Base-by-base conservation (phyloP, 768 basidiomycete genomes). In the Leccinum disarticulatum region DNA sequence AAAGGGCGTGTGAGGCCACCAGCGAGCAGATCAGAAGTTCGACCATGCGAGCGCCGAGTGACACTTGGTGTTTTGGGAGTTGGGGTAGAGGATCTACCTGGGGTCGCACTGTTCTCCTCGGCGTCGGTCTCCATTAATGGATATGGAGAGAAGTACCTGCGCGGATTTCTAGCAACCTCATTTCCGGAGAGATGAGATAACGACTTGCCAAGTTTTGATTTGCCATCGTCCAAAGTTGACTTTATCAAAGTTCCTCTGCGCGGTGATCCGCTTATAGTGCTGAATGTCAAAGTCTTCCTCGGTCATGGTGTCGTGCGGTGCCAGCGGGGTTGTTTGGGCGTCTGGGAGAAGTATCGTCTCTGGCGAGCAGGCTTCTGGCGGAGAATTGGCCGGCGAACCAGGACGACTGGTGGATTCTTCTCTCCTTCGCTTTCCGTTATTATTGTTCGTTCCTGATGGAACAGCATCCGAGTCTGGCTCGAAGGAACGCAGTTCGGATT, bases 111-210 rank as follows among this genome's bases (percentile, higher is more conserved):
- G 22, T 68, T 70, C 28, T 87, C 87, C 52, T 87, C 83, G 55
- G 77, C 70, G 61, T 93, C 90, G 8, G 79, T 74, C 65, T 93
- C 91, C 19, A 80, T 79, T 27, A 90, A 74, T 15, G 95, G 94
- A 72, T 95, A 96, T 1, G 95, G 95, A 3, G 95, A 97, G 71
- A 90, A 94, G 76, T 95, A 95, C 91, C 94, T 95, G 62, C 5
- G 46, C 19, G 49, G 11, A 50, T 25, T 1, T 59, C 31, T 36
- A 55, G 49, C 19, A 19, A 56, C 19, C 13, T 49, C 22, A 27
- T 47, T 43, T 4, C 51, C 22, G 51, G 62, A 48, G 47, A 43
- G 43, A 43, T 6, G 41, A 47, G 48, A 48, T 48, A 48, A 50
- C 50, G 78, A 43, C 43, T 65, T 65, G 93, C 94, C 94, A 95